Conservation (phyloP, 73 alveolate genomes). For the Tetrahymena thermophila region DNA sequence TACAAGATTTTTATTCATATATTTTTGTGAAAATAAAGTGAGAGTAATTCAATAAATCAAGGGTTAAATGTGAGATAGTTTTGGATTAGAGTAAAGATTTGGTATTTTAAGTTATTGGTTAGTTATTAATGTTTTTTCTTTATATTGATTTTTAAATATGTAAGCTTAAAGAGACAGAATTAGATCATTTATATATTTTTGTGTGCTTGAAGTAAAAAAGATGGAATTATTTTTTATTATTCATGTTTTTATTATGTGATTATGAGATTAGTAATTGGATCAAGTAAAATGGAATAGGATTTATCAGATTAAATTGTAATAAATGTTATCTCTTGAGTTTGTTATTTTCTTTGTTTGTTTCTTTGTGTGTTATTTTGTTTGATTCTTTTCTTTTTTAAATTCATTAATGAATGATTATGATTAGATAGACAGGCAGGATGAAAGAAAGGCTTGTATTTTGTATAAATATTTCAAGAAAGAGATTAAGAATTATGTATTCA, state of each 20-base stretch:
- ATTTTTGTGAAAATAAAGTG: not conserved
- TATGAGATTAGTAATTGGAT: not conserved
- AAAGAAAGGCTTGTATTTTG: too few relatives aligned
- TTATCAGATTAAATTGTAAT: not conserved
- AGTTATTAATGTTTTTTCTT: too few relatives aligned
- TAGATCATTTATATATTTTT: too few relatives aligned
- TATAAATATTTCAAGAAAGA: not conserved
- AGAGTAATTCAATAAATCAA: not conserved
- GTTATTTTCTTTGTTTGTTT: too few relatives aligned
- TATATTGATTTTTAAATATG: not conserved
- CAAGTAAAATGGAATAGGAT: not conserved
- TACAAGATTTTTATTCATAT: not conserved
- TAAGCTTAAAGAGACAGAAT: not conserved
- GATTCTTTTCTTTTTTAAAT: too few relatives aligned
- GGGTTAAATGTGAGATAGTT: not conserved
- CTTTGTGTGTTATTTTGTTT: too few relatives aligned
- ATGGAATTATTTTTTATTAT: not conserved
- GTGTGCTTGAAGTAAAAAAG: not conserved
- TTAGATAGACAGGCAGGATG: too few relatives aligned
- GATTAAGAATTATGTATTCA: not conserved
- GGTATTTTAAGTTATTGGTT: not conserved
- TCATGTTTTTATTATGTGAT: not conserved
- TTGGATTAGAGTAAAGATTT: not conserved
- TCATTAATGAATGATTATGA: too few relatives aligned
- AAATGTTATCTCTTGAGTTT: not conserved